phyloP scores from a whole-genome alignment of 257 asterid species.

The Cruciata laevipes region DNA sequence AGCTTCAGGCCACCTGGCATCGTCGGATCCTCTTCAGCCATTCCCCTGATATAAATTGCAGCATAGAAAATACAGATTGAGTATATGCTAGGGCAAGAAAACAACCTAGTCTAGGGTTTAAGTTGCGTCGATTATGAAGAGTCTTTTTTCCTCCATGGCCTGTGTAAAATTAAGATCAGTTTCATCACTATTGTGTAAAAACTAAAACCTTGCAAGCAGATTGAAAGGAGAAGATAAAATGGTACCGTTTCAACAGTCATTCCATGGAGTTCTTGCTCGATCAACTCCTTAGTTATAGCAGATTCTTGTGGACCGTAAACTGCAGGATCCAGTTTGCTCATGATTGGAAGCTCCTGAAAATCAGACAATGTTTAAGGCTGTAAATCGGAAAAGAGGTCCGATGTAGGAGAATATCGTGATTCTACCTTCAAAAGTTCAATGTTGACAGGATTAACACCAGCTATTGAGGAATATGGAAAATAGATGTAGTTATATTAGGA shows the following conservation, averaged over 20 bases:
- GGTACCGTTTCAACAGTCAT: slow-evolving; percentile 68
- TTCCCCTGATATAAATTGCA: slow-evolving; percentile 42
- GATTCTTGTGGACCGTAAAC: slow-evolving; percentile 74
- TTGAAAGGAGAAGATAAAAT: neutral
- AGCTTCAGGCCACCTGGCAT: slow-evolving; percentile 66
- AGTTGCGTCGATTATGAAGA: slow-evolving; percentile 50
- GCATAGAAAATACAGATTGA: neutral
- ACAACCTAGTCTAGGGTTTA: neutral
- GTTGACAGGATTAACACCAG: no score
- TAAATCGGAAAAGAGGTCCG: slow-evolving; percentile 5
- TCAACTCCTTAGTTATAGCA: slow-evolving; percentile 56
- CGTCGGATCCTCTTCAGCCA: slow-evolving; percentile 84
- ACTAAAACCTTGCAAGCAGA: neutral
- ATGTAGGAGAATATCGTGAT: no score
- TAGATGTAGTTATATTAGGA: no score
- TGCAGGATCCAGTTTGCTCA: slow-evolving; percentile 71
- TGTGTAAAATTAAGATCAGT: slow-evolving; percentile 14
- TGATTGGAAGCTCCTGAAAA: slow-evolving; percentile 72
- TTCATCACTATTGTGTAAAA: neutral
- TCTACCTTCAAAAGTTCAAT: no score
- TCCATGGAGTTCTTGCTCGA: slow-evolving; percentile 60
- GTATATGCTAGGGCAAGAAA: neutral
- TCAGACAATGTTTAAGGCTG: slow-evolving; percentile 5
- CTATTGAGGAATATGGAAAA: no score
- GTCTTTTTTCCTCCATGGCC: slow-evolving; percentile 59